Base-by-base conservation (phyloP, 2,329 filamentous ascomycete species). In the Sporothrix curviconia region DNA sequence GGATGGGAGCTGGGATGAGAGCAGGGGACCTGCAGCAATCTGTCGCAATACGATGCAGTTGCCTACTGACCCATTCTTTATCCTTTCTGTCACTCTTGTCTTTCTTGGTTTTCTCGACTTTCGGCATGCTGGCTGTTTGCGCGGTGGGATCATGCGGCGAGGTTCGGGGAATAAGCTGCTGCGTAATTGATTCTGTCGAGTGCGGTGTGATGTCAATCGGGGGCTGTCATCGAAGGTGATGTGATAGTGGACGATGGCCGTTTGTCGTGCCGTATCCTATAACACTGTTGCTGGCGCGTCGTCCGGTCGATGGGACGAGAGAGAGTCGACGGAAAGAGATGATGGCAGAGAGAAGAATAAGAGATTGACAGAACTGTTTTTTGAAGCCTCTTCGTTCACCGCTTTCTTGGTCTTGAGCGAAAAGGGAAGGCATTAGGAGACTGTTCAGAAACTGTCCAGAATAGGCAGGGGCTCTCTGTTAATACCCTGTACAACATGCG, bases 1-100 rank as follows among this genome's bases (percentile, higher is more conserved):
- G 32, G 14, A 25, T 37, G 32, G 17, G n/a, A 40, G n/a, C 8
- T 7, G n/a, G 47, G 32, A 25, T 11, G 19, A 25, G 22, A 12
- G 19, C 12, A 37, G 11, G n/a, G n/a, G 9, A 28, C n/a, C n/a
- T n/a, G n/a, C n/a, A n/a, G 2, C 28, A 32, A 24, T 52, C 11
- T 7, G 12, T 7, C 12, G 0, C 17, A 9, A 40, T 7, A 14
- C 4, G 17, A 14, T 11, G 37, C 15, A 22, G 22, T 19, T 8
- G 30, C 24, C 5, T 12, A 57, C 61, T 58, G 14, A 63, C 62
- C 62, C 62, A 60, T 25, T 62, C 57, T 47, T 63, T 63, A 49
- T 62, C 57, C 39, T 56, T 42, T 42, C 39, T 50, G 9, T 56
- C 49, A 14, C 54, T 43, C 47, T 56, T 50, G 28, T 49, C 25